Percentiles rank a stretch among this genome's conserved stretches.
Evolutionary conservation across 192 early-diverging fungal genomes (phyloP).

Genomic region (Gaertneriomyces sp.): DNA sequence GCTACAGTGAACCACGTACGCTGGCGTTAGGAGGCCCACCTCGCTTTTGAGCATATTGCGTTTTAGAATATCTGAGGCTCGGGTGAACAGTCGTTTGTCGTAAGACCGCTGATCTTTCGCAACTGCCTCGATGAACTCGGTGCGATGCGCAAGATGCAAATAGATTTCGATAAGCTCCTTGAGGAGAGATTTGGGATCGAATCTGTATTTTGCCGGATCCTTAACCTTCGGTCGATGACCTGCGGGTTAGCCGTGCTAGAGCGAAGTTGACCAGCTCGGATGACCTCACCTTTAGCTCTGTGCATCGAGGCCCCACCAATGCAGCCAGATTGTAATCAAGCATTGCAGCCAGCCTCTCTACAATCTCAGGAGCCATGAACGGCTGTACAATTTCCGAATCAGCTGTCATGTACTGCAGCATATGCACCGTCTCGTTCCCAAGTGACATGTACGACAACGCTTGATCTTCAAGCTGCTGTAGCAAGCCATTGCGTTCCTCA

Average conservation of each 20-base stretch:
- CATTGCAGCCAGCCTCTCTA: slow-evolving; percentile 94
- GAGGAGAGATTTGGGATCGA: slow-evolving; percentile 78
- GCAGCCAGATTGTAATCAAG: slow-evolving; percentile 88
- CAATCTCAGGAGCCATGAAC: slow-evolving; percentile 86
- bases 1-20: neutral
- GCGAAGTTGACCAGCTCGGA: neutral
- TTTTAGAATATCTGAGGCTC: slow-evolving; percentile 66
- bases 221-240: slow-evolving; percentile 51
- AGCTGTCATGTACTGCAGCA: slow-evolving; percentile 79
- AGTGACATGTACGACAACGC: slow-evolving; percentile 81
- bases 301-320: slow-evolving; percentile 87
- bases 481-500: slow-evolving; percentile 59
- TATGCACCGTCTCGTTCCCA: slow-evolving; percentile 89
- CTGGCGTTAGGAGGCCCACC: slow-evolving; percentile 8
- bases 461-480: slow-evolving; percentile 73
- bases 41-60: slow-evolving; percentile 60
- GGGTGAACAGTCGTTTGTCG: slow-evolving; percentile 67
- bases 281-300: slow-evolving; percentile 71
- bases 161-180: slow-evolving; percentile 84
- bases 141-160: slow-evolving; percentile 59
- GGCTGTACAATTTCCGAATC: slow-evolving; percentile 68
- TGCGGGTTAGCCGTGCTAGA: neutral
- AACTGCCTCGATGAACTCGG: slow-evolving; percentile 78
- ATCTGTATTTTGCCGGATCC: slow-evolving; percentile 82
- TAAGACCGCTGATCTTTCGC: slow-evolving; percentile 85